A percentile compares a stretch with the other conserved stretches of the same genome.
These are phyloP conservation scores for Pachysandra terminalis DNA, from an alignment of 164 flowering plant genomes.

Conservation along the genomic window DNA sequence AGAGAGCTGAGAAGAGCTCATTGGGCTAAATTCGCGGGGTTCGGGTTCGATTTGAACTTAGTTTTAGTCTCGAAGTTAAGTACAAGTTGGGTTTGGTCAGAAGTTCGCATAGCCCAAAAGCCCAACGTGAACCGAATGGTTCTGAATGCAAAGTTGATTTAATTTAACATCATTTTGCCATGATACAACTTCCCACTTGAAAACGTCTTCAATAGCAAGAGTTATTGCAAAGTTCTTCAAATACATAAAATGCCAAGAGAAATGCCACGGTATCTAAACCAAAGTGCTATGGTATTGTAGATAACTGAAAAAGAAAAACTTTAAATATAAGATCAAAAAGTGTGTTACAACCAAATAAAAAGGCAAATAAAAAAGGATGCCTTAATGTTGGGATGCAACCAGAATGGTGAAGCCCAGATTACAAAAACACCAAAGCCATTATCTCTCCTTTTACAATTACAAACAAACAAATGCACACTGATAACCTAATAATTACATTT, in stretches of 20 bases:
- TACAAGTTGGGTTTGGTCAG: too few relatives aligned
- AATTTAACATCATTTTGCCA: too few relatives aligned
- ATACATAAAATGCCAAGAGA: neutral
- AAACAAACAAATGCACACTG: conserved; percentile 27
- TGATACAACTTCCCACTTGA: too few relatives aligned
- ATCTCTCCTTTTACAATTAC: conserved; percentile 12
- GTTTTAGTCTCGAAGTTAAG: too few relatives aligned
- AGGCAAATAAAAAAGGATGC: conserved; percentile 48
- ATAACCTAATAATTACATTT: conserved; percentile 35
- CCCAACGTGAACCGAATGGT: too few relatives aligned
- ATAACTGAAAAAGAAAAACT: neutral
- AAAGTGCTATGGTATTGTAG: neutral
- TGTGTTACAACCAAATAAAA: conserved; percentile 30
- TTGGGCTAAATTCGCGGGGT: too few relatives aligned
- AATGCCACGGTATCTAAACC: neutral
- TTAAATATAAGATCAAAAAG: neutral
- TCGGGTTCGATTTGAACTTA: too few relatives aligned
- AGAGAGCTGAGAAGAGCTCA: too few relatives aligned
- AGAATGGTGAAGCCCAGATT: conserved; percentile 17
- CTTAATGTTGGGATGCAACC: conserved; percentile 26
- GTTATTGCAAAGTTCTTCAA: too few relatives aligned
- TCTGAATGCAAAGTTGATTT: too few relatives aligned
- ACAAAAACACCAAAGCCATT: conserved; percentile 3
- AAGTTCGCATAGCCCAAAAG: too few relatives aligned
- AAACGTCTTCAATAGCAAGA: too few relatives aligned